Evolutionary conservation across 352 stramenopile genomes (phyloP), one percentile per base, ranked within the genome.

Genomic region (Phytophthora lateralis): DNA sequence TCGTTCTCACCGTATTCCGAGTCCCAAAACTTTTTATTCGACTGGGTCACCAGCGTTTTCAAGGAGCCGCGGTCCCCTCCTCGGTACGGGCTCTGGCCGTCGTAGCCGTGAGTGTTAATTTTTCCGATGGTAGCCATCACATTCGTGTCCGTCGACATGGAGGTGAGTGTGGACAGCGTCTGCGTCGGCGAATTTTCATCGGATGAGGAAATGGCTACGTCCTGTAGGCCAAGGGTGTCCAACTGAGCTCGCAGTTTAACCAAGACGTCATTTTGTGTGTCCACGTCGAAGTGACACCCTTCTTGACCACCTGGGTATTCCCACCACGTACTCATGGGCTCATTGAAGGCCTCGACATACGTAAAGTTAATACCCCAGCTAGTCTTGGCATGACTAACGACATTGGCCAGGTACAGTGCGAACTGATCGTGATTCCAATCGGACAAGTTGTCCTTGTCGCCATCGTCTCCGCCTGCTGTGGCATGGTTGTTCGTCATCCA

Each of bases 401-500:
- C 75, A 0, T 64, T 73, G 1, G 79, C 72, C 41, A 87, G 46
- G 60, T 82, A 89, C 14, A 77, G 6, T 0, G 75, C 75, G 34
- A 89, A 87, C 27, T 67, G 34, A 2, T 71, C 60, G 12, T 82
- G 55, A 57, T 82, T 83, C 75, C 72, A 82, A 32, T 32, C 27
- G 27, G 50, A 55, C 9, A 87, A 53, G 37, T 89, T 89, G 52
- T 84, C 75, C 20, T 70, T 70, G 4, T 50, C 67, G n/a, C 76
- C 66, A 5, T 59, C 66, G 15, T 63, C 54, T 39, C 66, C 76
- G 35, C 79, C 79, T 11, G 79, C 76, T 11, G 77, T 78, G 0
- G 76, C 73, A 42, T 77, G 61, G 59, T 87, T 87, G 54, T 66
- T 69, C 24, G 58, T 82, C 79, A 87, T 89, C 79, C 79, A 89